A percentile compares a stretch with the other conserved stretches of the same genome.
Conservation (phyloP, 257 asterid species). For the Nicotiana undulata region DNA sequence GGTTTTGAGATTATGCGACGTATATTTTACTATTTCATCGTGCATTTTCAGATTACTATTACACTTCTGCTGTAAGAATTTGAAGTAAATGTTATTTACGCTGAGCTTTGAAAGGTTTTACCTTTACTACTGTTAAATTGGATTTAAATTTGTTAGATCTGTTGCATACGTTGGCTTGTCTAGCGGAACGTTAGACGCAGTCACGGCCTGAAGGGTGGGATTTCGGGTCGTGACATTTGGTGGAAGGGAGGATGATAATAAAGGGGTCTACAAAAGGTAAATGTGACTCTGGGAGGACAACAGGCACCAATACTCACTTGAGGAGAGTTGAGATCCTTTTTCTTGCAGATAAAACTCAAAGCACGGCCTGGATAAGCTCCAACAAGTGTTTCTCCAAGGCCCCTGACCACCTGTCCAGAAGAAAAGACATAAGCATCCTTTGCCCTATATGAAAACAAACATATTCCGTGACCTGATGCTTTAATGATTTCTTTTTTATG, state of each 20-base stretch:
- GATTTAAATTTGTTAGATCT: too few species aligned
- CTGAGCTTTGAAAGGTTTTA: too few species aligned
- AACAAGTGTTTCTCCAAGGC: constrained; percentile 97
- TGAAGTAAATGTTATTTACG: too few species aligned
- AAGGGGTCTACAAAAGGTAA: background rate
- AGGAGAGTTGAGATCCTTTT: constrained; percentile 69
- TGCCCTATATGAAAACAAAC: background rate
- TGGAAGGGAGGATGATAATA: background rate
- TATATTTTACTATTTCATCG: too few species aligned
- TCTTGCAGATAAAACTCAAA: constrained; percentile 89
- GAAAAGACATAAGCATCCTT: background rate
- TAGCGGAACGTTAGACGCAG: too few species aligned
- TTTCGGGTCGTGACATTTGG: too few species aligned
- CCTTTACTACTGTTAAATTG: too few species aligned
- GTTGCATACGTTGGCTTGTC: too few species aligned
- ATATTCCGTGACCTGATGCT: background rate
- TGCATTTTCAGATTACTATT: too few species aligned
- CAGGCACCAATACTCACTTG: constrained; percentile 34
- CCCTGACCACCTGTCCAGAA: constrained; percentile 80
- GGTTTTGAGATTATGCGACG: too few species aligned
- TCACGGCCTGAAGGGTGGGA: too few species aligned
- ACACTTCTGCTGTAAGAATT: too few species aligned
- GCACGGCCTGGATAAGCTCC: constrained; percentile 99
- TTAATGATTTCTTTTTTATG: background rate
- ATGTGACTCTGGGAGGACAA: background rate